Percentiles rank a stretch among this genome's conserved stretches.
phyloP scores from a whole-genome alignment of 176 grass and related monocot genomes.

The Chloris gayana region DNA sequence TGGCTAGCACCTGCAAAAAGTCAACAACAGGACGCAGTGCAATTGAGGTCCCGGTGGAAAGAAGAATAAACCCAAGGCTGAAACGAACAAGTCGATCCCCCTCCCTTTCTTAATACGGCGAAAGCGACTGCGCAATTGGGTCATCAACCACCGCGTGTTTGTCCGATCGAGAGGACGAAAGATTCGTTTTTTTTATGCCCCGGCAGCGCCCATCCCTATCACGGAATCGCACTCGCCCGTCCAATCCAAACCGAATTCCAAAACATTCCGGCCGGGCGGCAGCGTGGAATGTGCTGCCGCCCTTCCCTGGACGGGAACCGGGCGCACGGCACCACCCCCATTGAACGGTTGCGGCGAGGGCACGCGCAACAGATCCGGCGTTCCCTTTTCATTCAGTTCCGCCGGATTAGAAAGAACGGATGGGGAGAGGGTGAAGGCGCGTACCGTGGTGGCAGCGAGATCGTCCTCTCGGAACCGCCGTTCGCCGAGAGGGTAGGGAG shows the following conservation, averaged over 20 bases:
- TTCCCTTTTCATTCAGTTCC: not conserved
- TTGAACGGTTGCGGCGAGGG: not conserved
- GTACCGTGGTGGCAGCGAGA: not conserved
- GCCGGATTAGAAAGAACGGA: not conserved
- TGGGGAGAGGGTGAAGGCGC: not conserved
- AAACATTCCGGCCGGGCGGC: not conserved
- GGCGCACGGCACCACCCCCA: too few relatives aligned
- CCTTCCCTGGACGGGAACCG: too few relatives aligned
- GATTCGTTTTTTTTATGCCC: not conserved
- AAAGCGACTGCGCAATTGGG: not conserved
- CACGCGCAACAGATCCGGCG: not conserved
- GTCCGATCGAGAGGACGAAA: not conserved
- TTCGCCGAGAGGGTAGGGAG: too few relatives aligned
- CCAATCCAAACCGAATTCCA: not conserved
- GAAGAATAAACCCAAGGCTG: not conserved
- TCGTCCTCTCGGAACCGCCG: too few relatives aligned
- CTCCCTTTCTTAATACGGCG: not conserved
- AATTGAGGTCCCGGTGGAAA: not conserved
- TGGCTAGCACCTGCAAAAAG: not conserved
- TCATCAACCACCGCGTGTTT: not conserved
- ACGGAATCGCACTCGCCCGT: not conserved
- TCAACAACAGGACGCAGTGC: not conserved
- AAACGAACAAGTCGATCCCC: conserved; percentile 8
- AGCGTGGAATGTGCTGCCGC: not conserved
- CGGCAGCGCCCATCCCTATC: not conserved